Base-by-base conservation (phyloP, 768 basidiomycete species). In the Russula dissimulans region DNA sequence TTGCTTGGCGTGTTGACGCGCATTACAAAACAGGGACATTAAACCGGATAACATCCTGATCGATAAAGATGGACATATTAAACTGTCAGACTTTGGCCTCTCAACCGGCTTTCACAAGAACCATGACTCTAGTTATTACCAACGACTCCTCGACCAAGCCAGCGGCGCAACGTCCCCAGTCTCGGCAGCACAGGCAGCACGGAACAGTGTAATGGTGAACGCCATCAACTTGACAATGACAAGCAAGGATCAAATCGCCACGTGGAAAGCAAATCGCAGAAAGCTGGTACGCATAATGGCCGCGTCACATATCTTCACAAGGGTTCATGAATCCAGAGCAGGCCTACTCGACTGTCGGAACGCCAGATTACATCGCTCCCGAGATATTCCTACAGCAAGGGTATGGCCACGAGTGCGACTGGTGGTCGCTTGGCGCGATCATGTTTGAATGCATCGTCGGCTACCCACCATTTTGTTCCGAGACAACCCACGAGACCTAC, bases 91-190 rank as follows among this genome's bases (percentile, higher is more conserved):
- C 73, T 99, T 99, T 68, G 95, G 97, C 59, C 83, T 99, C 49
- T 97, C 95, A 1, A 98, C 97, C n/a, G 97, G 97, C 3, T 98
- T 98, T 75, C 95, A 97, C 74, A 97, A 97, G 69, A 90, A 94
- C 68, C 95, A 98, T 69, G 95, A 97, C 71, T 92, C 93, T 26
- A 86, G 81, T 57, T 99, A 99, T 73, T 98, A 99, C 69, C 89
- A 95, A 68, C 84, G 85, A 47, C 75, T 98, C 41, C 76, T 97
- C 38, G 93, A 94, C 55, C 79, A 79, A 62, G 81, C 82, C 10
- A 81, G 75, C 41, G 77, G 77, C 51, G 72, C 78, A 3, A 72
- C 76, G 41, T 71, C 79, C 49, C 73, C 76, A 5, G 72, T 73
- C 3, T 60, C 76, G 32, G 70, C 74, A 5, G 74, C 76, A 52